These are phyloP conservation scores for Penicillium canariense DNA, from an alignment of 495 filamentous ascomycete genomes.

Conservation along the genomic window DNA sequence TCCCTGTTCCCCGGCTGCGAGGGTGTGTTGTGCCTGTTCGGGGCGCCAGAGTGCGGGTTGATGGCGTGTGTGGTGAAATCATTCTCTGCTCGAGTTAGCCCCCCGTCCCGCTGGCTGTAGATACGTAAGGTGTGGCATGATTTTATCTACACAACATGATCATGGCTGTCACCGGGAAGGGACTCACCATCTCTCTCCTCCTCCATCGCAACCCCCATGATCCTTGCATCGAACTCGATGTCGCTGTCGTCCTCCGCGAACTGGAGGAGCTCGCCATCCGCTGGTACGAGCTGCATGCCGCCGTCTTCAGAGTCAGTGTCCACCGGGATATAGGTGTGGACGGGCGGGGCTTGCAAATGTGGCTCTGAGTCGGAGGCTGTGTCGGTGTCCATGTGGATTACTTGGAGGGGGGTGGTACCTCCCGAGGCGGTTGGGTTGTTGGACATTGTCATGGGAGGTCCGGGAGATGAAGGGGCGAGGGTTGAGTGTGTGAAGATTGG, in stretches of 20 bases:
- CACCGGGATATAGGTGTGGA: not conserved
- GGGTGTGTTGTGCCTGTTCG: not conserved
- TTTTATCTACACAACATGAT: too few relatives aligned
- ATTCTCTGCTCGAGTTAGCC: constrained; percentile 1
- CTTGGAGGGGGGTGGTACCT: constrained; percentile 8
- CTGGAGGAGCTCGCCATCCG: constrained; percentile 1
- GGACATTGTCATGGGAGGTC: not conserved
- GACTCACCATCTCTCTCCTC: constrained; percentile 5
- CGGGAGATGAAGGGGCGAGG: not conserved
- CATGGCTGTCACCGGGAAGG: too few relatives aligned
- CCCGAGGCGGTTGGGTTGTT: not conserved
- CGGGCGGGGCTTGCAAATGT: not conserved
- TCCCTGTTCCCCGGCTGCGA: not conserved
- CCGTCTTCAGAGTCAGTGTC: constrained; percentile 21
- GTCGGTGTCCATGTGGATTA: constrained; percentile 6
- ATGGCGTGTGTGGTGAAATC: constrained; percentile 2
- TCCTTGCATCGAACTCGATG: constrained; percentile 2
- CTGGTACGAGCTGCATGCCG: constrained; percentile 20
- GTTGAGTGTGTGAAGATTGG: not conserved
- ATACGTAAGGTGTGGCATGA: not conserved
- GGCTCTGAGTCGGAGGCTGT: constrained; percentile 13
- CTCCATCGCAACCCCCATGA: constrained; percentile 2
- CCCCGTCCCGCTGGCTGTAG: not conserved
- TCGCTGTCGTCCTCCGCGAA: constrained; percentile 6
- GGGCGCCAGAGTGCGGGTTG: constrained; percentile 1